These are phyloP conservation scores for Echinochloa phyllopogon DNA, from an alignment of 176 grass and related monocot genomes.

Conservation along the genomic window DNA sequence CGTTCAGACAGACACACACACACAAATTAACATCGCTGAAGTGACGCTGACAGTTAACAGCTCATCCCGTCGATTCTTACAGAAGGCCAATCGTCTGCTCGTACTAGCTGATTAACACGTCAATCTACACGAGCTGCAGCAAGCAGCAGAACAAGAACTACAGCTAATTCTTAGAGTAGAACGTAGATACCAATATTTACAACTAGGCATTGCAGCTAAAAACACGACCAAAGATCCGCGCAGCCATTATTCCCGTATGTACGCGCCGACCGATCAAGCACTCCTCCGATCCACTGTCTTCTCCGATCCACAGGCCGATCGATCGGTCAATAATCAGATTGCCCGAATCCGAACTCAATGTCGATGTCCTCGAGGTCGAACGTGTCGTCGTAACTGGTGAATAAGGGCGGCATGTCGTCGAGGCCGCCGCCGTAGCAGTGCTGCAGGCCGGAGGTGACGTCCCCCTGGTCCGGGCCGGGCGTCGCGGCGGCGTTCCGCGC, in stretches of 20 bases:
- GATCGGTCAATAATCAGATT: not conserved
- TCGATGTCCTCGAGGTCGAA: constrained; percentile 37
- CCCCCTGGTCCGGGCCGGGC: constrained; percentile 52
- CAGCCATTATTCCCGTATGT: constrained; percentile 16
- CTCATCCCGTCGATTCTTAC: not conserved
- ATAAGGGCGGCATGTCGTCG: not conserved
- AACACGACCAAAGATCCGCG: not conserved
- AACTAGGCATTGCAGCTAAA: not conserved
- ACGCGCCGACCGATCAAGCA: not conserved
- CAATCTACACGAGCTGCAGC: constrained; percentile 1
- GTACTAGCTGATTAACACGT: not conserved
- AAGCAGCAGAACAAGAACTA: not conserved
- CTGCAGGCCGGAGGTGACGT: constrained; percentile 63
- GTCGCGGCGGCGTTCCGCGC: not conserved
- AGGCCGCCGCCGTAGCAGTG: not conserved
- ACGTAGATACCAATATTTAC: constrained; percentile 4
- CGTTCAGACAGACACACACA: not conserved
- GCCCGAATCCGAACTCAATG: not conserved
- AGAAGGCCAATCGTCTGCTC: not conserved
- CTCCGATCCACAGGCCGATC: not conserved
- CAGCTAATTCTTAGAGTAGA: not conserved
- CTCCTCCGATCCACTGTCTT: not conserved
- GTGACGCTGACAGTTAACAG: not conserved
- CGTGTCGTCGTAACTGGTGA: not conserved
- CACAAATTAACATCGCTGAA: not conserved